Evolutionary conservation across 202 grass and related monocot genomes (phyloP), one percentile per base, ranked within the genome.

Genomic region (Saccharum hybrid): DNA sequence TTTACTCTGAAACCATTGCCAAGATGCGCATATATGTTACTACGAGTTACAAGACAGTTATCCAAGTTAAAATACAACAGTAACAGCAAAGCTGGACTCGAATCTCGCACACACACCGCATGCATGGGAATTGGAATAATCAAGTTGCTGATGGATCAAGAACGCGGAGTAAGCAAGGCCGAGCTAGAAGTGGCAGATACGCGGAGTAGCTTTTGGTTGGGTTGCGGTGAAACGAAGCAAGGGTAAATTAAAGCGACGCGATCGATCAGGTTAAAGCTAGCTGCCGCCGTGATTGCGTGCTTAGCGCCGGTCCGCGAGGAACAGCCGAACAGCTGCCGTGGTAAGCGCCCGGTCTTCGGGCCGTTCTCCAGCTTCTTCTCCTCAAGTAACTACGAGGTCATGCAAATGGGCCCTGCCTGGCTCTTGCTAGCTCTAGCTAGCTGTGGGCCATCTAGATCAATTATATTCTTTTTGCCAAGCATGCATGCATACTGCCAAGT

Each of bases 331-430:
- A 68, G 62, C 31, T 9, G 28, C 46, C 49, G 66, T 41, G 45
- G 64, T 57, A 56, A 54, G 45, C 45, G 45, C 36, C 87, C 63
- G 88, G 88, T 86, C 78, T 89, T 89, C 78, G 67, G 88, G 78
- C 88, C 60, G 78, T 82, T 89, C 78, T 86, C 79, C 83, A 86
- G 83, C 83, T 33, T 89, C 66, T 78, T 78, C 83, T 82, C 78
- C 59, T 89, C 66, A 85, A 85, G 82, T 46, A 85, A 89, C 65
- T 66, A 23, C 18, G 36, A n/a, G 18, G 2, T 70, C 63, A 77
- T 63, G 52, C 72, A 40, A 52, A 18, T 65, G 67, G 71, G 63
- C 28, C 51, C 8, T 51, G 1, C 21, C 13, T 2, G 10, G 19
- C 48, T 48, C 48, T 49, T 28, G 38, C 8, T 60, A 60, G 56